Base-by-base conservation (phyloP, 495 filamentous ascomycete species). In the Parmelia sp. region DNA sequence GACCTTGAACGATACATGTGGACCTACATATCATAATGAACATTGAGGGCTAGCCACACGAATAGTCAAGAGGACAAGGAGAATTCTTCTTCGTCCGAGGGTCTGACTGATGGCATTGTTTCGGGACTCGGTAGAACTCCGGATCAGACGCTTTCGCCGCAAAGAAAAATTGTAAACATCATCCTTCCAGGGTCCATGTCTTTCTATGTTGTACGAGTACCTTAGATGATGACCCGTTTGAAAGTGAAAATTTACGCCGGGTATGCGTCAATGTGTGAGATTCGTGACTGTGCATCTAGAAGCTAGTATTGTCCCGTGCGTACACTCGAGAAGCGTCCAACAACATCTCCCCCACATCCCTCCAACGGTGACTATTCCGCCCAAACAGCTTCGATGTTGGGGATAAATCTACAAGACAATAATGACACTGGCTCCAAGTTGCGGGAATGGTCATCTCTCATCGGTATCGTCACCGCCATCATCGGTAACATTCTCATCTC, bases 401-500 rank as follows among this genome's bases (percentile, higher is more conserved):
- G 7, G 29, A 57, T 15, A 10, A 4, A 29, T 56, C 21, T 42
- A 39, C 19, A 21, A 17, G 25, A 64, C 15, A 31, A 39, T 25
- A 55, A 40, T 9, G 40, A 8, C 29, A 58, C 55, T 14, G 39
- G 40, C 21, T 44, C 62, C 27, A 64, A 58, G 1, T 74, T 90
- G 11, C 83, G 86, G 61, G 80, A 89, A 70, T 96, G 92, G 92
- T 94, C 90, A 15, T 93, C 90, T 1, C 76, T 97, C 63, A 97
- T 98, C 69, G 94, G 94, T 69, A 97, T 98, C 70, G 74, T 92
- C 56, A 92, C 92, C 1, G 93, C 94, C 45, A 91, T 98, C 71
- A 79, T 84, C 57, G 94, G 94, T 40, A 97, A 97, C 73, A 80
- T 96, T 40, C 79, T 98, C 61, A 97, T 98, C 44, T 95, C 92